Base-by-base conservation (phyloP, 202 grass and related monocot species). In the Elaeis oleifera region DNA sequence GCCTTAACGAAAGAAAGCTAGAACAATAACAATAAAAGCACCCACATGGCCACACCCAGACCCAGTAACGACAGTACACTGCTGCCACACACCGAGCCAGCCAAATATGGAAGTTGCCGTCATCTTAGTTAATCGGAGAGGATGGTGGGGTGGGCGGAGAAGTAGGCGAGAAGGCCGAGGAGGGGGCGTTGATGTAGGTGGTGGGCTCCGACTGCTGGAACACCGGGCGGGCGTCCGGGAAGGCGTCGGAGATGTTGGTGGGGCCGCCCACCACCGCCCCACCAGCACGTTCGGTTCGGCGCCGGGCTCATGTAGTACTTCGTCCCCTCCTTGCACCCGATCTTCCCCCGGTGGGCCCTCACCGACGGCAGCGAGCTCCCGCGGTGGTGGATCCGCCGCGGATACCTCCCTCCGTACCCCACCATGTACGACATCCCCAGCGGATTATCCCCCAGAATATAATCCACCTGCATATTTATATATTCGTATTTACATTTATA, bases 361-460 rank as follows among this genome's bases (percentile, higher is more conserved):
- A 90, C 53, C 26, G 87, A 91, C 21, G 87, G 92, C 49, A 91
- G 68, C 16, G 87, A 96, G 81, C 92, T 96, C 14, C 67, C 92
- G 1, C 87, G 73, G 76, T 96, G 87, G 84, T 96, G 92, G 74
- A 96, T 90, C 49, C 91, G 79, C 49, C 51, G 75, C 32, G 92
- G 92, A 54, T 78, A 96, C 55, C 60, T 79, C 2, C 56, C 27
- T 3, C 92, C 84, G 64, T 96, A 91, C 0, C 87, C 87, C 29
- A 96, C 91, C 91, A 96, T 96, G 78, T 96, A 91, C 6, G 91
- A 96, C 84, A 89, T 88, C 7, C 87, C 79, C 70, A 96, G 74
- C 32, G 91, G 91, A 78, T 96, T 96, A 60, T 91, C 87, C 16
- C 91, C 87, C 27, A 96, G 63, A 76, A 90, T 96, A 72, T 90